Evolutionary conservation across 1,139 yeast genomes (phyloP).

Genomic region (Zygoascus sp.): DNA sequence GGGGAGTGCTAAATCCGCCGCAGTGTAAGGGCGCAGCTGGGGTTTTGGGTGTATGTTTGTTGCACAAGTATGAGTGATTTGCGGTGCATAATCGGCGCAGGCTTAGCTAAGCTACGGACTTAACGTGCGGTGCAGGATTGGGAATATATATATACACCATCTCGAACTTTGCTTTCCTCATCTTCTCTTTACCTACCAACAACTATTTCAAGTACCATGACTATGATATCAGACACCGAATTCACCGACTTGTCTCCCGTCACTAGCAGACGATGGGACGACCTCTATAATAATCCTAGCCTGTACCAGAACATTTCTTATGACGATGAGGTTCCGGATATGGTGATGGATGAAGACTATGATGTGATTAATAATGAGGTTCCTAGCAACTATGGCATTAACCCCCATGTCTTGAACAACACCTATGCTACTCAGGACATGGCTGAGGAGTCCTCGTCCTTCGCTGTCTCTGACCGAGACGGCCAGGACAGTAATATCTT

Average conservation of each 20-base stretch:
- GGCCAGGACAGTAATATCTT: constrained; percentile 2
- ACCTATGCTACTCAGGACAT: not conserved
- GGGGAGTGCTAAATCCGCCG: too few species aligned
- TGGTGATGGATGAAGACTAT: constrained; percentile 11
- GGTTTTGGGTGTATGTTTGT: too few species aligned
- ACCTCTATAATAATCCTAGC: constrained; percentile 1
- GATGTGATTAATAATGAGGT: constrained; percentile 5
- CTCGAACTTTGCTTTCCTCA: not conserved
- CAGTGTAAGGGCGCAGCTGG: too few species aligned
- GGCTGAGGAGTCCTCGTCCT: constrained; percentile 7
- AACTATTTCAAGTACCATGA: not conserved
- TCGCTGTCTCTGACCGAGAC: constrained; percentile 4
- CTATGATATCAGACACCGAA: constrained; percentile 10
- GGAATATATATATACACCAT: not conserved
- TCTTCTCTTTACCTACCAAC: not conserved
- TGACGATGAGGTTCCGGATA: constrained; percentile 2
- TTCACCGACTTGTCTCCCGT: constrained; percentile 9
- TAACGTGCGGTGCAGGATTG: not conserved
- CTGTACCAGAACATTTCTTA: not conserved
- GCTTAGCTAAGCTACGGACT: not conserved
- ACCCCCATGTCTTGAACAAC: not conserved
- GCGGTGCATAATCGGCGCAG: not conserved
- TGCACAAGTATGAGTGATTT: too few species aligned
- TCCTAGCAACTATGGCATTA: constrained; percentile 1
- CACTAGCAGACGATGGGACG: constrained; percentile 8